Conservation (phyloP, 2,329 filamentous ascomycete species). For the Penicillium sclerotiorum region DNA sequence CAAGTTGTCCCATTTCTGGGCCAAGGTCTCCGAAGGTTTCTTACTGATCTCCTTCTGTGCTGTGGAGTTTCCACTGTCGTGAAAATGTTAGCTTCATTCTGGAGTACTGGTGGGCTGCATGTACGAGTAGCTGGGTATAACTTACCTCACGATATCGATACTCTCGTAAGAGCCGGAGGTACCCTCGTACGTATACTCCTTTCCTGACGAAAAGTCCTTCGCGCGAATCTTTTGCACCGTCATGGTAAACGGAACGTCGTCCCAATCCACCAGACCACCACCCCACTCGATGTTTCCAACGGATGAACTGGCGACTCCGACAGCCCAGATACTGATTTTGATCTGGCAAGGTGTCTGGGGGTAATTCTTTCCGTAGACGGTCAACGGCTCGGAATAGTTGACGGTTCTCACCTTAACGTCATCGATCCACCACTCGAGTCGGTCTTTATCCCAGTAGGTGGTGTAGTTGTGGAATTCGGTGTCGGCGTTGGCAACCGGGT, state of each 20-base stretch:
- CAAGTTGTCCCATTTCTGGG: constrained; percentile 49
- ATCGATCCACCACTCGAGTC: constrained; percentile 69
- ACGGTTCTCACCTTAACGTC: constrained; percentile 63
- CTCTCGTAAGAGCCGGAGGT: constrained; percentile 64
- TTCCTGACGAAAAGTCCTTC: constrained; percentile 61
- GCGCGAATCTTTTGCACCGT: constrained; percentile 65
- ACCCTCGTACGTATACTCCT: constrained; percentile 69
- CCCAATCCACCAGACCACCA: constrained; percentile 68
- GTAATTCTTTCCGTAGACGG: constrained; percentile 56
- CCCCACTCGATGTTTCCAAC: constrained; percentile 66
- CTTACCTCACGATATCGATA: constrained; percentile 58
- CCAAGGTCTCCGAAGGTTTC: constrained; percentile 34
- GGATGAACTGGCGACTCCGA: constrained; percentile 52
- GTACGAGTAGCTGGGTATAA: constrained; percentile 1
- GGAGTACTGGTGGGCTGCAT: background rate
- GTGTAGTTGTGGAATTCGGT: constrained; percentile 52
- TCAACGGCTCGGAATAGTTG: constrained; percentile 58
- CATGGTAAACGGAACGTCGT: constrained; percentile 71
- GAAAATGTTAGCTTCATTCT: background rate
- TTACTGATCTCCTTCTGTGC: constrained; percentile 47
- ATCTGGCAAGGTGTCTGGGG: constrained; percentile 75
- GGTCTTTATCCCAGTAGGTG: constrained; percentile 68
- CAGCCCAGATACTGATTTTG: constrained; percentile 70
- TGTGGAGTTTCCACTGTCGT: constrained; percentile 67
- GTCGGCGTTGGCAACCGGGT: constrained; percentile 64